Conservation (phyloP, 306 rosid species). For the Dicorynia guianensis region DNA sequence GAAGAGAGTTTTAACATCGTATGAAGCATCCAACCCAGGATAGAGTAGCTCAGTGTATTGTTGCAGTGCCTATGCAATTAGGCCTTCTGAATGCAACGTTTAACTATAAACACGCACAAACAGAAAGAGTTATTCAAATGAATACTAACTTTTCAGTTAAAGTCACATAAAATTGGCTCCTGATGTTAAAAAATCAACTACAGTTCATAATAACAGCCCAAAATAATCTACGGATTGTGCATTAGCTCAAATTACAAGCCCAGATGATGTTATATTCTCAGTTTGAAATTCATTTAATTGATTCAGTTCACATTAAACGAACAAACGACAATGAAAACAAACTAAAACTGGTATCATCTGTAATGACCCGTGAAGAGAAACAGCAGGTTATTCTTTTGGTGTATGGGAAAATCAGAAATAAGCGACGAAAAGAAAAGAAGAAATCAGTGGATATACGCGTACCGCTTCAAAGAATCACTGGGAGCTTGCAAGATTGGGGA, state of each 20-base stretch:
- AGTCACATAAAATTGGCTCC: constrained; percentile 1
- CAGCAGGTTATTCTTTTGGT: neutral
- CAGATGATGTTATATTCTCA: neutral
- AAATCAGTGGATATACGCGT: constrained; percentile 29
- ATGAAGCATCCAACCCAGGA: neutral
- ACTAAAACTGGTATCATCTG: constrained; percentile 6
- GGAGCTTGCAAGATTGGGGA: constrained; percentile 37
- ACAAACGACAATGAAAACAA: constrained; percentile 21
- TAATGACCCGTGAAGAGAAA: constrained; percentile 39
- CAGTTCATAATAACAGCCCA: neutral
- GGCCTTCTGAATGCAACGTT: neutral
- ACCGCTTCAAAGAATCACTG: constrained; percentile 53
- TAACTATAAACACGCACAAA: neutral
- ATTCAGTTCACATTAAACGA: constrained; percentile 33
- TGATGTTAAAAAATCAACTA: constrained; percentile 7
- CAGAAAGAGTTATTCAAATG: constrained; percentile 1
- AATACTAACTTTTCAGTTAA: constrained; percentile 18
- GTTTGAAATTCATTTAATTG: constrained; percentile 20
- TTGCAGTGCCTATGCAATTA: constrained; percentile 28
- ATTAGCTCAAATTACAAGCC: constrained; percentile 23
- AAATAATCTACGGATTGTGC: constrained; percentile 22
- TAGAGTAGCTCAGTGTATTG: neutral
- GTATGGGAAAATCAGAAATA: constrained; percentile 18
- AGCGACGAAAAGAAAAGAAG: neutral
- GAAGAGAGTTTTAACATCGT: neutral